Conservation (phyloP, 805 yeast species). For the Saturnispora silvae region DNA sequence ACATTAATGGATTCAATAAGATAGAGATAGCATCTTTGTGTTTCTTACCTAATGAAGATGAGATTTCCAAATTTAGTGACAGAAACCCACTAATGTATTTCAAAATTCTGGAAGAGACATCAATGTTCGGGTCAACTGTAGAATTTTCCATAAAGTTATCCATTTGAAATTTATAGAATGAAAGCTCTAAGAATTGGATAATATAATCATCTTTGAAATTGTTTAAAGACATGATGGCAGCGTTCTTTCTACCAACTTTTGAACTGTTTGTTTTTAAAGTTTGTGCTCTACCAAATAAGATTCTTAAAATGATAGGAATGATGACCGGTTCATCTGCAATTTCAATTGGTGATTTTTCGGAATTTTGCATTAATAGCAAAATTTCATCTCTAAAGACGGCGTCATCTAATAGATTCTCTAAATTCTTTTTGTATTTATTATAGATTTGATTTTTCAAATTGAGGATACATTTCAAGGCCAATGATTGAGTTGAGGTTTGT, state of each 20-base stretch:
- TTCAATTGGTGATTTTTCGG: constrained; percentile 45
- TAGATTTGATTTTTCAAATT: constrained; percentile 50
- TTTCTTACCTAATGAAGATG: constrained; percentile 48
- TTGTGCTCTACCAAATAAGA: constrained; percentile 81
- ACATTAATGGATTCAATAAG: constrained; percentile 47
- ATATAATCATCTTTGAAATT: constrained; percentile 44
- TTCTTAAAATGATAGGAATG: constrained; percentile 65
- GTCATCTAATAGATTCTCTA: constrained; percentile 71
- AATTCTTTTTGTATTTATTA: constrained; percentile 60
- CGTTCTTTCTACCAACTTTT: constrained; percentile 60
- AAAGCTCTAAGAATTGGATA: constrained; percentile 48
- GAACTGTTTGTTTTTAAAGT: constrained; percentile 55
- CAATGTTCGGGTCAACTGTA: constrained; percentile 14
- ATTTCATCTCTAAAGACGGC: constrained; percentile 79
- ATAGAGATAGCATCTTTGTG: constrained; percentile 38
- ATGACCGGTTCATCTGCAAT: constrained; percentile 46
- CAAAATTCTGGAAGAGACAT: constrained; percentile 26
- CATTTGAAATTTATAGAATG: constrained; percentile 43
- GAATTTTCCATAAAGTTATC: constrained; percentile 22
- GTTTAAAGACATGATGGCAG: constrained; percentile 56
- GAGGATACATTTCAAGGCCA: constrained; percentile 60
- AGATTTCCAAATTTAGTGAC: constrained; percentile 45
- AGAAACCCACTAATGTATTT: constrained; percentile 56
- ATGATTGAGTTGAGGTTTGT: constrained; percentile 51
- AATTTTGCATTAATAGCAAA: constrained; percentile 45